phyloP scores from a whole-genome alignment of 176 grass and related monocot species.

The Ananas comosus region DNA sequence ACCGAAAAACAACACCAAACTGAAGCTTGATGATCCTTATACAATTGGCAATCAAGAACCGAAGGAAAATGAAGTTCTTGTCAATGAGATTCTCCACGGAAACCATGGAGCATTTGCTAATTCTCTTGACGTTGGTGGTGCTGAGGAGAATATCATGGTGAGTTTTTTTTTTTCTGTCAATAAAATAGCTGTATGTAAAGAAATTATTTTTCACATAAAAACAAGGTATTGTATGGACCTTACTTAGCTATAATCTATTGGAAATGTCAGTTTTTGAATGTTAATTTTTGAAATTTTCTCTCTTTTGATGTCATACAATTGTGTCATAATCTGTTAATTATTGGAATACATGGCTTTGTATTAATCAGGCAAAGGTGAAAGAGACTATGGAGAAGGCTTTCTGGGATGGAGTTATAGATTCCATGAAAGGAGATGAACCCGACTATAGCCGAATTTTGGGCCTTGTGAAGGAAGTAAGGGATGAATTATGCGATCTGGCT shows the following conservation, averaged over 20 bases:
- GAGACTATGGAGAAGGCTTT: constrained; percentile 84
- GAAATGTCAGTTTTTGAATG: too few species aligned
- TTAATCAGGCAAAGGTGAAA: constrained; percentile 48
- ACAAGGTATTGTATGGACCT: too few species aligned
- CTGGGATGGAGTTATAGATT: constrained; percentile 71
- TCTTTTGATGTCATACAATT: background rate
- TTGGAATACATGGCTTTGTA: background rate
- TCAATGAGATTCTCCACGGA: constrained; percentile 91
- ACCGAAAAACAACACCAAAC: background rate
- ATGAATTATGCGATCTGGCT: constrained; percentile 78
- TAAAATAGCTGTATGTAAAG: too few species aligned
- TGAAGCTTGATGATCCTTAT: background rate
- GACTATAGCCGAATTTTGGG: constrained; percentile 57
- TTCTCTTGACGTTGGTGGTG: constrained; percentile 27
- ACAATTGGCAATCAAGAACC: constrained; percentile 8
- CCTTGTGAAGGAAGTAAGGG: constrained; percentile 80
- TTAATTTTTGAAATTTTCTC: background rate
- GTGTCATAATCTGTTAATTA: background rate
- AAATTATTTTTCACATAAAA: too few species aligned
- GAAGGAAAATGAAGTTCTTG: constrained; percentile 70
- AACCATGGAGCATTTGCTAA: constrained; percentile 22
- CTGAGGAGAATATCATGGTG: constrained; percentile 51
- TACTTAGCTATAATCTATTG: too few species aligned
- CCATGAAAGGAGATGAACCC: constrained; percentile 56
- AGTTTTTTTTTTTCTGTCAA: constrained; percentile 3